phyloP scores from a whole-genome alignment of 768 basidiomycete genomes.

The Lactarius evosmus region DNA sequence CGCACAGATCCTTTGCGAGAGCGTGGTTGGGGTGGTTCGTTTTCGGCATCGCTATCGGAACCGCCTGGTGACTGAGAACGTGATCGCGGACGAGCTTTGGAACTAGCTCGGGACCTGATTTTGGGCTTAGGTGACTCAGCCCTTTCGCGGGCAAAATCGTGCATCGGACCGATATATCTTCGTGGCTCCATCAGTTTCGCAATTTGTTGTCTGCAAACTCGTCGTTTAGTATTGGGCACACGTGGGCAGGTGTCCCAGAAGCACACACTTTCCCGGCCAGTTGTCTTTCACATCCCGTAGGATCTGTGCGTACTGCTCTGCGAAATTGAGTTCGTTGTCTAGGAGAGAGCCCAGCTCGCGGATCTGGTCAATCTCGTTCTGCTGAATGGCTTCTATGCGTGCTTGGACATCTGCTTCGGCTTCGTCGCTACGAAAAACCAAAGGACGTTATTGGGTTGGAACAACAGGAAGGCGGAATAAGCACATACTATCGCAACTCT shows the following conservation, averaged over 20 bases:
- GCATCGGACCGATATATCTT: conserved; percentile 25
- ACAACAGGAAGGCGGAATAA: not conserved
- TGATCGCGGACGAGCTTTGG: conserved; percentile 15
- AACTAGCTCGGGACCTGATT: conserved; percentile 21
- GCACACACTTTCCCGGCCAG: conserved; percentile 61
- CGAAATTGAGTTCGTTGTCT: conserved; percentile 71
- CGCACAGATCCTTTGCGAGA: conserved; percentile 33
- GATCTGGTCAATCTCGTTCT: conserved; percentile 70
- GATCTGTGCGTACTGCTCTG: conserved; percentile 68
- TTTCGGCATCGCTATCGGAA: conserved; percentile 14
- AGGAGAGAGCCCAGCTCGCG: conserved; percentile 69
- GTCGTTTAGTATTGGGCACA: not conserved
- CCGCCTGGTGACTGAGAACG: conserved; percentile 10
- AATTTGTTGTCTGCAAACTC: conserved; percentile 17
- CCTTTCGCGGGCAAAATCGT: conserved; percentile 20
- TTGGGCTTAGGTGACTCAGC: conserved; percentile 16
- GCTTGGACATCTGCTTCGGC: conserved; percentile 79
- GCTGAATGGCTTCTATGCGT: conserved; percentile 76
- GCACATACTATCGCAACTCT: conserved; percentile 51
- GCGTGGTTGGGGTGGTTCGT: conserved; percentile 18
- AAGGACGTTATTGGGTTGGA: conserved; percentile 7
- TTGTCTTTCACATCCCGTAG: conserved; percentile 62
- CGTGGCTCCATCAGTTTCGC: conserved; percentile 18
- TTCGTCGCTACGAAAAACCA: conserved; percentile 61
- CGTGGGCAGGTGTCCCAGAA: conserved; percentile 27